These are phyloP conservation scores for Lactifluus echinatus DNA, from an alignment of 768 basidiomycete genomes.

Conservation along the genomic window DNA sequence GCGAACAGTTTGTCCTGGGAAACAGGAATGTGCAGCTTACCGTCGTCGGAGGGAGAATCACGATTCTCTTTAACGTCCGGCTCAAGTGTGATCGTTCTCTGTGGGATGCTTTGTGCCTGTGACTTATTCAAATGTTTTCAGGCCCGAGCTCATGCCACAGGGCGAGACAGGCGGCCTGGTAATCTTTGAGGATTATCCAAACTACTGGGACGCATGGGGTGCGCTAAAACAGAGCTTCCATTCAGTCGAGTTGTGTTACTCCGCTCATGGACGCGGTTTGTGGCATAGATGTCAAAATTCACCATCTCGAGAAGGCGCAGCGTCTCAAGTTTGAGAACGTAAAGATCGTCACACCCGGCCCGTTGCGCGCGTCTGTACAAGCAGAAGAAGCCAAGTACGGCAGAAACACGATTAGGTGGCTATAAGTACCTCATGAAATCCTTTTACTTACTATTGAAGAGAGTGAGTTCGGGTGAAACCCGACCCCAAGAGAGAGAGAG, in stretches of 20 bases:
- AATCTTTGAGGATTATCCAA: too few species aligned
- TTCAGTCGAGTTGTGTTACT: background rate
- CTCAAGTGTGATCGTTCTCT: slow-evolving; percentile 58
- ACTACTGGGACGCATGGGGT: slow-evolving; percentile 90
- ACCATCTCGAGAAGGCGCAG: slow-evolving; percentile 80
- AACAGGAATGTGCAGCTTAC: slow-evolving; percentile 69
- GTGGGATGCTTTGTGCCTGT: too few species aligned
- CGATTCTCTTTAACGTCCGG: slow-evolving; percentile 70
- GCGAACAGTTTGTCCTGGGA: slow-evolving; percentile 62
- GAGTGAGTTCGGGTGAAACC: too few species aligned
- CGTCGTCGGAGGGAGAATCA: slow-evolving; percentile 76
- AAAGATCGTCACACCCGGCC: slow-evolving; percentile 65
- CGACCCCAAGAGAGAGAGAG: too few species aligned
- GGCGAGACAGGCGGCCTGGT: too few species aligned
- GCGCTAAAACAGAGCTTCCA: background rate
- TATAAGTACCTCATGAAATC: slow-evolving; percentile 35
- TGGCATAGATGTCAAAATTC: slow-evolving; percentile 70
- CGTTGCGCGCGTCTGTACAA: slow-evolving; percentile 65
- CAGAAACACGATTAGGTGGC: slow-evolving; percentile 66
- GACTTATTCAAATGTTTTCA: background rate
- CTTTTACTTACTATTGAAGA: background rate
- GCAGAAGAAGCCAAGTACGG: slow-evolving; percentile 65
- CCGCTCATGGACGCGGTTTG: background rate
- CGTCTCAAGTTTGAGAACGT: slow-evolving; percentile 65
- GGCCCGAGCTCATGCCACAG: too few species aligned